A percentile compares a stretch with the other conserved stretches of the same genome.
phyloP scores from a whole-genome alignment of 148 eudicot species.

The Selenicereus undatus region DNA sequence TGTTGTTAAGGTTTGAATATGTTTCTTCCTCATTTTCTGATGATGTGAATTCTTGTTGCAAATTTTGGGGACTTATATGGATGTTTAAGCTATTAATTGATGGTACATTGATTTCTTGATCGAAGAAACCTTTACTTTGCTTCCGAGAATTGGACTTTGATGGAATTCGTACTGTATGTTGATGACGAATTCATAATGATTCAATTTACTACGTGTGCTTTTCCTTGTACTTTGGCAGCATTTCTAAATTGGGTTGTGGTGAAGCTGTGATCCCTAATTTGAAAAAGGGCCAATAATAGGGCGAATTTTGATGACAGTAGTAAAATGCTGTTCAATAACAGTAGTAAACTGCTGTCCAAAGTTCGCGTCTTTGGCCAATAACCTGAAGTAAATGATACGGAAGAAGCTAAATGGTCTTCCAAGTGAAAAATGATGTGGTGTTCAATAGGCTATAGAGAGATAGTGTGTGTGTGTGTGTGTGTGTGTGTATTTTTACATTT shows the following conservation, averaged over 20 bases:
- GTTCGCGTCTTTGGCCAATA: background rate
- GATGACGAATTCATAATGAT: background rate
- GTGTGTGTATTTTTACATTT: too few species aligned
- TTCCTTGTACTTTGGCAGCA: background rate
- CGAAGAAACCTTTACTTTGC: background rate
- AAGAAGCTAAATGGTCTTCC: background rate
- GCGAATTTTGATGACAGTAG: background rate
- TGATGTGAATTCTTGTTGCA: background rate
- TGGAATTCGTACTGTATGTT: background rate
- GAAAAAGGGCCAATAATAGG: background rate
- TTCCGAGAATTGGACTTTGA: background rate
- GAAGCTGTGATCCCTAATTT: background rate
- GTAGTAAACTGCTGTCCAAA: background rate
- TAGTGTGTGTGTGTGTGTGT: too few species aligned
- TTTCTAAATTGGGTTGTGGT: background rate
- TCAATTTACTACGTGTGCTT: background rate
- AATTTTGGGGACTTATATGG: background rate
- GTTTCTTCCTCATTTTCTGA: background rate
- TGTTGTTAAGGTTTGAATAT: constrained; percentile 49
- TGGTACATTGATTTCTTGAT: background rate
- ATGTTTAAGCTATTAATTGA: background rate
- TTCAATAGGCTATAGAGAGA: background rate
- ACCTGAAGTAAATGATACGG: background rate
- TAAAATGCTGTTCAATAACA: background rate
- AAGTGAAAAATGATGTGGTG: background rate